Evolutionary conservation across 805 yeast species (phyloP), one percentile per base, ranked within the genome.

Genomic region (Ogataea ramenticola): DNA sequence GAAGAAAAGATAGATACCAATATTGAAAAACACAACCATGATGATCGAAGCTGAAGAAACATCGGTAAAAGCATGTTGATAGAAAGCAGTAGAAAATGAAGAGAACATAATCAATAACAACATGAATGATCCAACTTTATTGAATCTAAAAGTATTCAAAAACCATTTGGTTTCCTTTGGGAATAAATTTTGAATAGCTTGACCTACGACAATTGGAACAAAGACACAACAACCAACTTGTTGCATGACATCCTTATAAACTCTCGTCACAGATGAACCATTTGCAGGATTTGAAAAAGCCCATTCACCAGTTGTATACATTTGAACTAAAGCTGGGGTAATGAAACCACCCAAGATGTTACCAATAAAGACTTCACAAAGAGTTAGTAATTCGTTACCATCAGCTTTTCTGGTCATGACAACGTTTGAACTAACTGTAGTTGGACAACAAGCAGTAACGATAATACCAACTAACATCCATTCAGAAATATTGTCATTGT

Each of bases 371-470:
- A 89, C 96, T 60, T 87, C 95, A 59, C 93, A 82, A 7, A 87
- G 67, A 17, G 95, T 82, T 43, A 88, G 64, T 16, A 56, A 48
- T 50, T 79, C 90, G 61, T 88, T 86, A 9, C 96, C 96, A 51
- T 82, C 80, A 0, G 96, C 96, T 46, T 75, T 75, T 43, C 80
- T 74, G 6, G 96, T 89, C 96, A 89, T 89, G 26, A 89, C 90
- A 26, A 89, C 96, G 58, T 89, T 89, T 2, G 96, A 87, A 0
- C 90, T 79, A 17, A 89, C 95, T 0, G 96, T 89, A 9, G 96
- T 89, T 26, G 96, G 96, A 60, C 95, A 86, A 12, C 91, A 76
- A 27, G 86, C 86, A 2, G 96, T 85, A 39, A 87, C 83, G 17
- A 89, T 76, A 46, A 89, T 62, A 1, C 96, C 96, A 14, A 84